Evolutionary conservation across 257 asterid species (phyloP), one percentile per base, ranked within the genome.

Genomic region (Plantago elongata): DNA sequence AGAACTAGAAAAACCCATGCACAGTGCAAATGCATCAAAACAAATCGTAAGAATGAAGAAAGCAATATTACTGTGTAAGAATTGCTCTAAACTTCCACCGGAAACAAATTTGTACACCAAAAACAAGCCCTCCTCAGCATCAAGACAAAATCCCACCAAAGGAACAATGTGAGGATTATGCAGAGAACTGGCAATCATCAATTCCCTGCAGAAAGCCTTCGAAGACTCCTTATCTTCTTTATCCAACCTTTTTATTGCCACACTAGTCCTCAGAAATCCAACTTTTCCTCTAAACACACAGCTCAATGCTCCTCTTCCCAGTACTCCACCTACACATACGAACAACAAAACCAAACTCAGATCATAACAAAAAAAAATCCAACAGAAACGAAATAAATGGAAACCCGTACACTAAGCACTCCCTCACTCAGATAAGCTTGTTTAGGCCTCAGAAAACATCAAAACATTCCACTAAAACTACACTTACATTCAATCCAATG

Each of bases 251-350:
- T 90, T 90, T 49, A 90, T 83, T 9, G 97, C 97, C 65, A 90
- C 93, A 0, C 81, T 67, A 54, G 71, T 76, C 44, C 90, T 78
- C 70, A 85, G 44, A 22, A 83, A 60, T 27, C 97, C 95, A 11
- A 90, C 79, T 77, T 78, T 83, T 68, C 96, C 97, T 76, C 90
- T 80, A 62, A 87, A 90, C 15, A 90, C 96, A 79, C 81, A 90
- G 83, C 96, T 90, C 77, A 80, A 72, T 45, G 96, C 96, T 55
- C 97, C 96, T 85, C 95, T 87, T 10, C 97, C 97, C 86, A 90
- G 68, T 16, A 90, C 97, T 79, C 93, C 77, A 59, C 91, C 97
- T 90, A 74, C 22, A 57, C 71, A 66, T 68, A 46, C 27, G 27
- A 22, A 22, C 74, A 72, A 72, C 51, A 70, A 11, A 63, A 59